Evolutionary conservation across 1,284 basidiomycete genomes (phyloP).

Genomic region (Apiotrichum mycotoxinovorans): DNA sequence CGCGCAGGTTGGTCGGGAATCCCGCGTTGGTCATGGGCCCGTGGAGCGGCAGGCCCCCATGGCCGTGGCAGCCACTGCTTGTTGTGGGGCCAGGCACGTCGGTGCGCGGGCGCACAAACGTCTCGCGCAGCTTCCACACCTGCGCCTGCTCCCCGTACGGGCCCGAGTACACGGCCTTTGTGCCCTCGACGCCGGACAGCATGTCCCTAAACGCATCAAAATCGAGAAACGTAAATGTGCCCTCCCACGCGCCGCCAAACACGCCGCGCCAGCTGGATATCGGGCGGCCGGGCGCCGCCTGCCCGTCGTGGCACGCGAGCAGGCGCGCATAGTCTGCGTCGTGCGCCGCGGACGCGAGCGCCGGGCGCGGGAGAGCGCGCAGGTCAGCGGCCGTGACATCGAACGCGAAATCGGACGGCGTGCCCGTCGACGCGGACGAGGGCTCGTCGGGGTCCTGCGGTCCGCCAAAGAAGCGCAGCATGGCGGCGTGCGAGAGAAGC

Average conservation of each 20-base stretch:
- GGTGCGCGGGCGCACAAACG: slow-evolving; percentile 40
- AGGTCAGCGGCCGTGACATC: slow-evolving; percentile 10
- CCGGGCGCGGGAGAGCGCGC: slow-evolving; percentile 25
- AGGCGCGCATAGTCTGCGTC: slow-evolving; percentile 42
- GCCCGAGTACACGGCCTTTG: slow-evolving; percentile 52
- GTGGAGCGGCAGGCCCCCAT: slow-evolving; percentile 24
- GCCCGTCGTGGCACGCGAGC: slow-evolving; percentile 49
- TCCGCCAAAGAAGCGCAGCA: slow-evolving; percentile 44
- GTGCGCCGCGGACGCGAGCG: slow-evolving; percentile 13
- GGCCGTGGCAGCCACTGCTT: neutral
- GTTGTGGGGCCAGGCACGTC: neutral
- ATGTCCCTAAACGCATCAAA: slow-evolving; percentile 55
- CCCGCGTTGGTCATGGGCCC: slow-evolving; percentile 47
- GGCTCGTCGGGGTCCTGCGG: slow-evolving; percentile 3
- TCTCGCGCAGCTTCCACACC: slow-evolving; percentile 56
- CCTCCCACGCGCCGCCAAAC: slow-evolving; percentile 56
- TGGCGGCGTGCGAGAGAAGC: slow-evolving; percentile 48
- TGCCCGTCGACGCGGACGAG: neutral
- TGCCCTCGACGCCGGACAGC: slow-evolving; percentile 41
- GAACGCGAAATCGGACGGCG: neutral
- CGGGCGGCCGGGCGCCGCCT: slow-evolving; percentile 44
- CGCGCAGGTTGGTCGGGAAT: slow-evolving; percentile 35
- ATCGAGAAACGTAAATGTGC: slow-evolving; percentile 57
- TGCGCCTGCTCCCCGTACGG: slow-evolving; percentile 57
- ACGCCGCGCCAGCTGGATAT: slow-evolving; percentile 48